Evolutionary conservation across 2,329 filamentous ascomycete genomes (phyloP), one percentile per base, ranked within the genome.

Genomic region (Talaromyces sp.): DNA sequence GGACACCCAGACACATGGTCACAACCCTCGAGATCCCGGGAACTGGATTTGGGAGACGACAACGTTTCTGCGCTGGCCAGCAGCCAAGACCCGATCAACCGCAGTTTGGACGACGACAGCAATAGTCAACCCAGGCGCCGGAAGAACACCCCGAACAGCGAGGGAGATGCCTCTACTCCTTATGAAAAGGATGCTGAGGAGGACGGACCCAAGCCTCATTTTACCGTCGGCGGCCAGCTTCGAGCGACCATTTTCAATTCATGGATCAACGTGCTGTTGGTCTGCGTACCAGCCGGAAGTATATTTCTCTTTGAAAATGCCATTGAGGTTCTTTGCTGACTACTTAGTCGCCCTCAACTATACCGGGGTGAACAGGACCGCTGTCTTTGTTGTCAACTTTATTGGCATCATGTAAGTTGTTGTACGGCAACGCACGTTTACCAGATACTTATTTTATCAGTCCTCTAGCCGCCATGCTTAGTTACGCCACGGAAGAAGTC

Each of bases 401-500:
- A 84, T 97, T 64, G 93, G 92, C 63, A 96, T 97, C 66, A 88
- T 97, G 72, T 75, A 67, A 55, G 70, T 21, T 21, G 17, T 17
- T n/a, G 17, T 19, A 32, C 2, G 3, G 9, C 2, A n/a, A 56
- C 17, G 21, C 43, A 27, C 14, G n/a, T 43, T 21, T n/a, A 27
- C 17, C 41, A 29, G 35, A 58, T 48, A 46, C 58, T 57, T 10
- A 57, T 11, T 29, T 19, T 19, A 19, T 51, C 53, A 75, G 73
- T 61, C 92, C 92, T 0, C 81, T 97, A 46, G 93, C 93, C 2
- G 90, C 88, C 14, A 87, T 96, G 80, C 81, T 97, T 26, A 88
- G 89, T 67, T 96, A 89, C 69, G 90, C 91, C 0, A 97, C 93
- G 0, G 93, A 97, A 73, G 92, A 96, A 74, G 88, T 97, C 65